phyloP scores from a whole-genome alignment of 805 yeast species.

The Yamadazyma sp. region DNA sequence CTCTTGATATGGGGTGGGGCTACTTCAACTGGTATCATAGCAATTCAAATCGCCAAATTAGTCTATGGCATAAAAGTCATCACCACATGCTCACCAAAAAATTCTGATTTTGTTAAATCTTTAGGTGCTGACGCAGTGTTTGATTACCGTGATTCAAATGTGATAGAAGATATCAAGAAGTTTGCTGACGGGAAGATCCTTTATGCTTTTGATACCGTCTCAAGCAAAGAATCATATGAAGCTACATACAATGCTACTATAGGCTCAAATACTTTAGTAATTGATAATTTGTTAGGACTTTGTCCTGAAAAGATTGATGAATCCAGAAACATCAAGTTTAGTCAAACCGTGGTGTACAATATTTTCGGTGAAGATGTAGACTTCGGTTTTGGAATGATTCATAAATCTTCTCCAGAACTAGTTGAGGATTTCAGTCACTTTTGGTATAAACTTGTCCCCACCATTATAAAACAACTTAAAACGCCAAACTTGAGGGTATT shows the following conservation, averaged over 20 bases:
- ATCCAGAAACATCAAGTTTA: constrained; percentile 1
- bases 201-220: constrained; percentile 27
- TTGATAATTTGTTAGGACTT: constrained; percentile 18
- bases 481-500: constrained; percentile 23
- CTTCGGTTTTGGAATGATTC: too few species aligned
- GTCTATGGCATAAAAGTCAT: constrained; percentile 28
- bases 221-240: constrained; percentile 21
- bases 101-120: constrained; percentile 21
- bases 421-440: constrained; percentile 12
- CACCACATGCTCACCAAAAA: constrained; percentile 25
- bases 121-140: constrained; percentile 29
- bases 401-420: background rate
- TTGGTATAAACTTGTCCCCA: constrained; percentile 23
- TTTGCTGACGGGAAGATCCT: constrained; percentile 17
- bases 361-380: constrained; percentile 1
- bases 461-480: constrained; percentile 14
- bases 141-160: constrained; percentile 26
- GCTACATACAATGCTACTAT: constrained; percentile 24
- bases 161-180: constrained; percentile 19
- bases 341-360: constrained; percentile 1
- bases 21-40: constrained; percentile 29
- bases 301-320: background rate
- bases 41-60: constrained; percentile 29
- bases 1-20: constrained; percentile 38
- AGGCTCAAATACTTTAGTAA: constrained; percentile 15